Evolutionary conservation across 805 yeast genomes (phyloP).

Genomic region (Pichia phayaonensis): DNA sequence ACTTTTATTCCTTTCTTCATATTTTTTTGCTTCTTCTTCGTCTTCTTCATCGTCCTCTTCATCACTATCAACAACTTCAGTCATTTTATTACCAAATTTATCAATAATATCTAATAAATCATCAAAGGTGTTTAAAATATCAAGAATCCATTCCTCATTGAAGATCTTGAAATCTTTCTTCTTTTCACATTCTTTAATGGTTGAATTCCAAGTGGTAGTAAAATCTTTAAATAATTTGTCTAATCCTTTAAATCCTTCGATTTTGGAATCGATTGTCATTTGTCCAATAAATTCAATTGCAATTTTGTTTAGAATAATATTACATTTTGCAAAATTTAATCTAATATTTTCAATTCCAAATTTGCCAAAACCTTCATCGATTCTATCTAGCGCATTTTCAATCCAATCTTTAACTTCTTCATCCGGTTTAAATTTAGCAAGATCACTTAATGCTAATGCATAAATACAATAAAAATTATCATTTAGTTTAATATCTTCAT

Average conservation of each 20-base stretch:
- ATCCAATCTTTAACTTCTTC: constrained; percentile 35
- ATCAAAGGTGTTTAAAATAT: constrained; percentile 50
- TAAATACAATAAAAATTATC: constrained; percentile 65
- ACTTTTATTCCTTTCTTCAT: constrained; percentile 22
- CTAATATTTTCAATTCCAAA: constrained; percentile 35
- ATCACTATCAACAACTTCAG: constrained; percentile 56
- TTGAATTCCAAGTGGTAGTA: constrained; percentile 37
- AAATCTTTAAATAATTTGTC: constrained; percentile 38
- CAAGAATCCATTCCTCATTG: constrained; percentile 32
- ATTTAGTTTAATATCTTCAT: constrained; percentile 29
- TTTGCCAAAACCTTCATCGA: constrained; percentile 46
- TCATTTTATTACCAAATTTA: constrained; percentile 53
- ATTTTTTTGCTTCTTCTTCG: constrained; percentile 47
- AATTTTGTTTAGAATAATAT: constrained; percentile 48
- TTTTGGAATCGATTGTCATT: constrained; percentile 35
- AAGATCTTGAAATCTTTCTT: constrained; percentile 15
- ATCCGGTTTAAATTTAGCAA: constrained; percentile 43
- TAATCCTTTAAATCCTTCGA: constrained; percentile 31
- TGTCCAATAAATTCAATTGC: constrained; percentile 51
- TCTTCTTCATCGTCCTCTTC: constrained; percentile 33
- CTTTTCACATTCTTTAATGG: constrained; percentile 27
- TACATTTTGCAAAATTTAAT: constrained; percentile 47
- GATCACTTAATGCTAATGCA: constrained; percentile 60
- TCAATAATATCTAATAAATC: constrained; percentile 62
- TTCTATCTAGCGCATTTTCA: constrained; percentile 65